Conservation (phyloP, 345 rosid genomes). For the Garcia nutans region DNA sequence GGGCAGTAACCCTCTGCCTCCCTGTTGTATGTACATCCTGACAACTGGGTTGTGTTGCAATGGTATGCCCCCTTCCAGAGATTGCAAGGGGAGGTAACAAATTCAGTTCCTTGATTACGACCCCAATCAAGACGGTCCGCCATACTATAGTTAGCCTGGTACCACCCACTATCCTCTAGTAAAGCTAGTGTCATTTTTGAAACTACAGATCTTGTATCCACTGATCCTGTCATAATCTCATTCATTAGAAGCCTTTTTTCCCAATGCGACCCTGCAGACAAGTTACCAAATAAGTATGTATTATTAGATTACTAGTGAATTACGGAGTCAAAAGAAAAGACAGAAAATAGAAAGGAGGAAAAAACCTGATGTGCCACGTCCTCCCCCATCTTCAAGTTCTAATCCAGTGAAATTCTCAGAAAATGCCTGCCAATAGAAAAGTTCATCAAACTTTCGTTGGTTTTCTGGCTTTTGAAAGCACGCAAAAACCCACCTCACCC, state of each 20-base stretch:
- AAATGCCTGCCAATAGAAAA: conserved; percentile 60
- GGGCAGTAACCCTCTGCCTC: conserved; percentile 99
- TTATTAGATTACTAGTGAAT: neutral
- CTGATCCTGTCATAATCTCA: conserved; percentile 99
- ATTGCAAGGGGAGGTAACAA: conserved; percentile 90
- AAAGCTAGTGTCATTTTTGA: conserved; percentile 97
- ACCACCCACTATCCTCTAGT: conserved; percentile 99
- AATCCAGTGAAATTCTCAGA: conserved; percentile 93
- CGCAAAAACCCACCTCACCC: neutral
- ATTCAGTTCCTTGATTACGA: conserved; percentile 86
- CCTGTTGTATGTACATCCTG: conserved; percentile 98
- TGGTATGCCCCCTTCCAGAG: conserved; percentile 95
- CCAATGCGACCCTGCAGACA: conserved; percentile 89
- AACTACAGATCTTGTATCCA: conserved; percentile 95
- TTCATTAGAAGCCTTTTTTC: conserved; percentile 98
- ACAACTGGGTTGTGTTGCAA: conserved; percentile 87
- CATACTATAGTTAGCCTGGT: conserved; percentile 95
- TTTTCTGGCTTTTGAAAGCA: conserved; percentile 6
- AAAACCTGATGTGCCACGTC: conserved; percentile 96
- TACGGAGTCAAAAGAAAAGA: neutral
- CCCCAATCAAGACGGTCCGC: conserved; percentile 99
- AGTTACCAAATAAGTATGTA: conserved; percentile 12
- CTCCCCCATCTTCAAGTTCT: conserved; percentile 99
- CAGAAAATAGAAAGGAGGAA: conserved; percentile 1
- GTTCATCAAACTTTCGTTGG: conserved; percentile 13